Evolutionary conservation across 106 monocot species (phyloP), one percentile per base, ranked within the genome.

Genomic region (Dioscorea zingiberensis): DNA sequence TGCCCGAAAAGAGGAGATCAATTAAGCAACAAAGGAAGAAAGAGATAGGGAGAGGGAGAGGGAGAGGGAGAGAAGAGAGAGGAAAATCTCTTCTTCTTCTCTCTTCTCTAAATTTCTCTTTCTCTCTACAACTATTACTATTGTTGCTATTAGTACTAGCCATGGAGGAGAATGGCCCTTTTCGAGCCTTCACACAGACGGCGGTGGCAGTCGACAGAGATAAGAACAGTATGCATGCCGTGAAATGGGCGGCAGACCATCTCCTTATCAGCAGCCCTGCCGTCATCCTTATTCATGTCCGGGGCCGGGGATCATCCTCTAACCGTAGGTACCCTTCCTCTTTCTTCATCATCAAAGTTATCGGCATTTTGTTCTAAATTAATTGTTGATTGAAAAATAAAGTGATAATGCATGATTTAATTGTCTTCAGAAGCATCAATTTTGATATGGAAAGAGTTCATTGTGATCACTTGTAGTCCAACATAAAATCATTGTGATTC

Each of bases 171-270:
- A 3, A 47, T 6, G 64, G 48, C 18, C 25, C 15, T 23, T 18
- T 25, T n/a, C 13, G 7, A 11, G 47, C 21, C 8, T n/a, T 14
- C 3, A 48, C 21, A 2, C 14, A 24, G 26, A 78, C 78, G 45
- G 73, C 48, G 55, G 67, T 73, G 56, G 78, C 78, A 22, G n/a
- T 78, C 0, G 78, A 78, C 68, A 72, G 21, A 60, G 73, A 78
- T 57, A 78, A 78, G 73, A 78, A 68, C 57, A 73, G 68, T 63
- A 67, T 68, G 22, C 78, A 78, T n/a, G 73, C 78, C 11, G 68
- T 78, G 23, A 78, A 73, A 48, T 78, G 78, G 78, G 68, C 78
- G 2, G 47, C 58, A 8, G 73, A 78, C 10, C 67, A 68, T 23
- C 68, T 78, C 18, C 56, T 64, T 3, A 47, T 44, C 47, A 58